A percentile compares a stretch with the other conserved stretches of the same genome.
Evolutionary conservation across 2,329 filamentous ascomycete genomes (phyloP).

Genomic region (Clonostachys solani): DNA sequence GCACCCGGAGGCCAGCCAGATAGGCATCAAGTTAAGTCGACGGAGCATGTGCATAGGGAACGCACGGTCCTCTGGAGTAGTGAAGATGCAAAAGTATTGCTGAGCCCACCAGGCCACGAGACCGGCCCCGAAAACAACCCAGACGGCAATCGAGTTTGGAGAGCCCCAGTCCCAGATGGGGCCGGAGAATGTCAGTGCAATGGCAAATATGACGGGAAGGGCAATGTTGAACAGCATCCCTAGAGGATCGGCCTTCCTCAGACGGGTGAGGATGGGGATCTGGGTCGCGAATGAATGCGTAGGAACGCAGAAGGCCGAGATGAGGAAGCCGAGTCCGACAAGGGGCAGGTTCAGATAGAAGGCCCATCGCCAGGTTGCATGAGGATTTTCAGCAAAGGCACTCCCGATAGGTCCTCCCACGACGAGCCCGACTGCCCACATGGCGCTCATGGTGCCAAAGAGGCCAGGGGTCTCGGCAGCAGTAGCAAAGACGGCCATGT

Average conservation of each 20-base stretch:
- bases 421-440: slow-evolving; percentile 14
- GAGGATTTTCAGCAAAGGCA: slow-evolving; percentile 22
- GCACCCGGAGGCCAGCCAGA: slow-evolving; percentile 33
- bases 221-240: slow-evolving; percentile 19
- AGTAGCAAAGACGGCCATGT: slow-evolving; percentile 18
- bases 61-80: slow-evolving; percentile 31
- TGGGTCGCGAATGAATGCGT: slow-evolving; percentile 16
- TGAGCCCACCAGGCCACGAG: slow-evolving; percentile 38
- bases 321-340: slow-evolving; percentile 30
- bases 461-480: slow-evolving; percentile 12
- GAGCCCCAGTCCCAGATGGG: slow-evolving; percentile 41
- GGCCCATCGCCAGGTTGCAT: slow-evolving; percentile 36
- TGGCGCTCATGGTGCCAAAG: slow-evolving; percentile 17
- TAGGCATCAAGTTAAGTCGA: slow-evolving; percentile 28
- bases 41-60: slow-evolving; percentile 38
- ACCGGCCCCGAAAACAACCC: slow-evolving; percentile 37
- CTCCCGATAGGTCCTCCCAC: slow-evolving; percentile 16
- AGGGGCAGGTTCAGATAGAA: slow-evolving; percentile 49
- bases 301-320: slow-evolving; percentile 38
- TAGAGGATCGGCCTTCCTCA: slow-evolving; percentile 21
- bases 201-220: slow-evolving; percentile 30
- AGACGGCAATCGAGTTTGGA: slow-evolving; percentile 36
- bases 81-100: slow-evolving; percentile 39
- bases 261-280: slow-evolving; percentile 6
- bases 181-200: slow-evolving; percentile 47